These are phyloP conservation scores for Osmanthus fragrans DNA, from an alignment of 257 asterid species.

Conservation along the genomic window DNA sequence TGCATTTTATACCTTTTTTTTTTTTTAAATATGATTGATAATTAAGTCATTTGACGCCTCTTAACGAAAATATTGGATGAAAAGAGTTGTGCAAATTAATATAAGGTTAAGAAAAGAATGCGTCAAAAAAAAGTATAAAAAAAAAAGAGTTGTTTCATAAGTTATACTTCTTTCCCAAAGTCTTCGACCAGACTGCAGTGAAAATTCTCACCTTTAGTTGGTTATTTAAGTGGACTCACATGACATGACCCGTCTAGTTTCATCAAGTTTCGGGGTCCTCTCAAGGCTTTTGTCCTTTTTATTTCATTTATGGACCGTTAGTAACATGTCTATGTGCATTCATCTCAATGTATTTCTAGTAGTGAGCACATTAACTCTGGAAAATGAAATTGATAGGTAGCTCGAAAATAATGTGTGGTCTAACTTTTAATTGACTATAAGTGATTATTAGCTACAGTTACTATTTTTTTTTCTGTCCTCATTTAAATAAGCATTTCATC, in stretches of 20 bases:
- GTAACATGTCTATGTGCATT: conserved; percentile 15
- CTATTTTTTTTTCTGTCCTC: too few species aligned
- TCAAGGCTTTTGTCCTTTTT: background rate
- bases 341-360: conserved; percentile 19
- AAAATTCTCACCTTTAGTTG: background rate
- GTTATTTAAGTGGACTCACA: conserved; percentile 31
- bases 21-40: too few species aligned
- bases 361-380: conserved; percentile 8
- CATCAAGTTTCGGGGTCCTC: background rate
- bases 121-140: too few species aligned
- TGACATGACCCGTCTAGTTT: conserved; percentile 25
- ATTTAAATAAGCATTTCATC: background rate
- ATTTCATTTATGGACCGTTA: conserved; percentile 21
- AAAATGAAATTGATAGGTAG: conserved; percentile 23
- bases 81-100: too few species aligned
- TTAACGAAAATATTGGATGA: too few species aligned
- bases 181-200: too few species aligned
- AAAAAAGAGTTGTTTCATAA: too few species aligned
- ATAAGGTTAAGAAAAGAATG: too few species aligned
- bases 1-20: too few species aligned
- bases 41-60: too few species aligned
- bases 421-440: background rate
- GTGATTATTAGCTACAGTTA: background rate
- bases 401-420: conserved; percentile 1
- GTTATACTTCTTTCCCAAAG: too few species aligned